These are phyloP conservation scores for Mitragyna speciosa DNA, from an alignment of 257 asterid species.

Conservation along the genomic window DNA sequence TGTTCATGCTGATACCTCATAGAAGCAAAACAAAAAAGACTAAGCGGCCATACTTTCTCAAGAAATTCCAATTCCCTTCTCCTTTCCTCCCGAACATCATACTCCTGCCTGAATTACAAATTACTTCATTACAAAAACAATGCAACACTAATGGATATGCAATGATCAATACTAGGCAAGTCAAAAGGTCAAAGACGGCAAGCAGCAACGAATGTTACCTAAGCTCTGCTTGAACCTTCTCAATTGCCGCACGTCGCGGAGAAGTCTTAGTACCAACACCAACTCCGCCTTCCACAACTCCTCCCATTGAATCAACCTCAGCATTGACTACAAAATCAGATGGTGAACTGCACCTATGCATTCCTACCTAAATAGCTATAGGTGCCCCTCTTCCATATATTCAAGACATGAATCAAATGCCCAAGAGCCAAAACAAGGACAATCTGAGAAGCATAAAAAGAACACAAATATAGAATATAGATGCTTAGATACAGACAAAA, in stretches of 20 bases:
- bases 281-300: conserved; percentile 81
- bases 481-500: conserved; percentile 10
- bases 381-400: conserved; percentile 44
- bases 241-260: conserved; percentile 57
- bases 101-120: conserved; percentile 69
- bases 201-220: conserved; percentile 52
- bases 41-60: conserved; percentile 61
- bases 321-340: conserved; percentile 76
- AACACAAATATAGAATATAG: conserved; percentile 19
- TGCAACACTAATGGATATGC: conserved; percentile 2
- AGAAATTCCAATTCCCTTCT: conserved; percentile 83
- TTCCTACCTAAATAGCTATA: conserved; percentile 47
- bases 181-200: conserved; percentile 17
- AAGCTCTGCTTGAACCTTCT: conserved; percentile 77
- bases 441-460: conserved; percentile 4
- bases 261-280: conserved; percentile 64
- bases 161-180: conserved; percentile 5
- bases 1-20: conserved; percentile 16
- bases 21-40: conserved; percentile 23
- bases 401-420: conserved; percentile 34
- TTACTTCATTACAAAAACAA: conserved; percentile 15
- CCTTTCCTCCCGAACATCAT: conserved; percentile 66
- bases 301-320: conserved; percentile 93
- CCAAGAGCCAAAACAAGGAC: conserved; percentile 25
- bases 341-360: conserved; percentile 74